Percentiles rank a stretch among this genome's conserved stretches.
Conservation (phyloP, 495 filamentous ascomycete genomes). For the Aspergillus wentii region DNA sequence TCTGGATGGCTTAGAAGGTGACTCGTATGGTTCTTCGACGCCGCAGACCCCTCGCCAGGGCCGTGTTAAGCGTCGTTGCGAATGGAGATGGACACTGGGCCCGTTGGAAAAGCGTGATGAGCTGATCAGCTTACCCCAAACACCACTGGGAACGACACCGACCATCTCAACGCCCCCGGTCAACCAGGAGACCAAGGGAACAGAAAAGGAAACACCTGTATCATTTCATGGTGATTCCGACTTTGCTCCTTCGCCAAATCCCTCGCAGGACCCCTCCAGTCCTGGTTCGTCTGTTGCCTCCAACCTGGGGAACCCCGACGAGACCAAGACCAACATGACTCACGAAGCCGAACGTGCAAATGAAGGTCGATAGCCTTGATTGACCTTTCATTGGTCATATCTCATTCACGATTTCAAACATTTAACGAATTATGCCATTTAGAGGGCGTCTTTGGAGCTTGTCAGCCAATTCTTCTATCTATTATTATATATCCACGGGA, state of each 20-base stretch:
- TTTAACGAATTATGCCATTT: slow-evolving; percentile 17
- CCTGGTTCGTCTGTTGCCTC: slow-evolving; percentile 3
- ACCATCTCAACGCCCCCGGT: no score
- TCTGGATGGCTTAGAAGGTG: slow-evolving; percentile 30
- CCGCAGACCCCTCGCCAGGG: slow-evolving; percentile 47
- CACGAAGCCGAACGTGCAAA: slow-evolving; percentile 10
- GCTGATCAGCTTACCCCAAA: neutral
- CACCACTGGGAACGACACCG: no score
- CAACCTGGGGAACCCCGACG: slow-evolving; percentile 2
- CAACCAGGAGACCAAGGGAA: no score
- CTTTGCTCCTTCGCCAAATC: neutral
- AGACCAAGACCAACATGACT: slow-evolving; percentile 9
- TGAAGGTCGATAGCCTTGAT: slow-evolving; percentile 8
- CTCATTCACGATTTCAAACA: slow-evolving; percentile 10
- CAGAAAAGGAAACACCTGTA: neutral
- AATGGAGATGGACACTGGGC: slow-evolving; percentile 56
- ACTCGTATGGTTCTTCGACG: slow-evolving; percentile 27
- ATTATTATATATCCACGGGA: no score
- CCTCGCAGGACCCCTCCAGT: slow-evolving; percentile 2
- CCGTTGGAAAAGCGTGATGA: slow-evolving; percentile 20
- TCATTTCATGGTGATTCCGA: slow-evolving; percentile 5
- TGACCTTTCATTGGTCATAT: slow-evolving; percentile 9
- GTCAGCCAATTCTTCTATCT: no score
- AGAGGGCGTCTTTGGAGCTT: no score
- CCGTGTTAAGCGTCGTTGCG: slow-evolving; percentile 45